Base-by-base conservation (phyloP, 345 rosid genomes). In the Cardamine occulta region DNA sequence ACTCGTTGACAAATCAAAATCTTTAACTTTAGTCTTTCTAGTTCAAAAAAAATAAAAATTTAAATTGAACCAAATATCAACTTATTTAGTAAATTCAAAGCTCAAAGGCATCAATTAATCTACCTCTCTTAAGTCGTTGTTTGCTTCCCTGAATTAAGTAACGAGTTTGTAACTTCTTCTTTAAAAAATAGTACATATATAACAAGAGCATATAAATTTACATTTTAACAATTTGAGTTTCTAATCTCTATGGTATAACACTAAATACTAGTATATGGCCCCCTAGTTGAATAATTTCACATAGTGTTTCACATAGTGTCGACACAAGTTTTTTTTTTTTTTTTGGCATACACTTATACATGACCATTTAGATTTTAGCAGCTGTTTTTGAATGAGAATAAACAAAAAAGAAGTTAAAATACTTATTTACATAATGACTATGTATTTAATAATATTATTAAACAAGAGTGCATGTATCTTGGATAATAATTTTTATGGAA, bases 1-100 rank as follows among this genome's bases (percentile, higher is more conserved):
- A 52, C 5, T 68, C 69, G 79, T 68, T 68, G 73, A 75, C 79
- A 24, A 35, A 66, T 14, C 9, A 39, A n/a, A 8, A 37, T 23
- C 3, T 12, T 12, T 8, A 24, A 17, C 51, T 35, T 35, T 61
- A 51, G 10, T 26, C 42, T 17, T 45, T 10, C 14, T 58, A 70
- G 23, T 59, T 35, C 3, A 15, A 24, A 26, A 4, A 7, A 5
- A 8, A 7, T 7, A 7, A 32, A 55, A 21, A n/a, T n/a, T n/a
- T n/a, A n/a, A 48, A 8, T 8, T 7, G 3, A 72, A 12, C 21
- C 31, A 8, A 55, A 2, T 73, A 31, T 56, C n/a, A 40, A 40
- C 1, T 28, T 74, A 40, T 28, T 56, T 12, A 47, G 9, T n/a
- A 47, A 58, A 48, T 14, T 21, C 21, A 70, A 45, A 44, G 1